Evolutionary conservation across 176 grass and related monocot species (phyloP), one percentile per base, ranked within the genome.

Genomic region (Aegilops umbellulata): DNA sequence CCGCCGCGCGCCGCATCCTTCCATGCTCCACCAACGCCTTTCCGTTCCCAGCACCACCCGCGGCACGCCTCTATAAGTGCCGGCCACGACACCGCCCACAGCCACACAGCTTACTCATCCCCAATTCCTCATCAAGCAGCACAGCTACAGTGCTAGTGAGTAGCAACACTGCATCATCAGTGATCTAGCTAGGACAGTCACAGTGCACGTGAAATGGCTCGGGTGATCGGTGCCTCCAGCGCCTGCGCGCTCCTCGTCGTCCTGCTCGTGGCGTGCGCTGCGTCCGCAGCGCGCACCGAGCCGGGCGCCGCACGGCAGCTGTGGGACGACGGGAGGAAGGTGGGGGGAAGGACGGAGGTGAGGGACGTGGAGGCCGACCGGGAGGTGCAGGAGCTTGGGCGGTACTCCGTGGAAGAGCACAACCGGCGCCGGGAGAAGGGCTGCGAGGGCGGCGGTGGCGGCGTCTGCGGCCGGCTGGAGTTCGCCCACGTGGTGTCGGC

Each of bases 331-430:
- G 76, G 91, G 61, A 89, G 93, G 60, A 95, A 89, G 85, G 93
- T 94, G 49, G 93, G 93, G 12, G 92, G 60, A 4, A 76, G 88
- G 87, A 88, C 84, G 46, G 84, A 92, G 46, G 90, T 98, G 66
- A 66, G 49, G 31, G 30, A 95, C 85, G 94, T 95, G 34, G 94
- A 92, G 81, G 23, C 49, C 11, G 77, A 95, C 94, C 53, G 55
- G 70, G 90, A 94, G 63, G 94, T 98, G 82, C 97, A 98, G 85
- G 92, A 94, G 16, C 94, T 95, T 2, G 97, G 97, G 4, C 88
- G 68, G 7, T 98, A 94, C 82, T 90, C 80, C 64, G 92, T 98
- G 25, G 82, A 89, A 20, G 94, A 98, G 84, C 86, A 95, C 88
- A 98, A 98, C 85, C 86, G 58, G 6, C 73, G 44, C 38, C 83